Evolutionary conservation across 179 eudicot genomes (phyloP).

Genomic region (Pouteria campechiana): DNA sequence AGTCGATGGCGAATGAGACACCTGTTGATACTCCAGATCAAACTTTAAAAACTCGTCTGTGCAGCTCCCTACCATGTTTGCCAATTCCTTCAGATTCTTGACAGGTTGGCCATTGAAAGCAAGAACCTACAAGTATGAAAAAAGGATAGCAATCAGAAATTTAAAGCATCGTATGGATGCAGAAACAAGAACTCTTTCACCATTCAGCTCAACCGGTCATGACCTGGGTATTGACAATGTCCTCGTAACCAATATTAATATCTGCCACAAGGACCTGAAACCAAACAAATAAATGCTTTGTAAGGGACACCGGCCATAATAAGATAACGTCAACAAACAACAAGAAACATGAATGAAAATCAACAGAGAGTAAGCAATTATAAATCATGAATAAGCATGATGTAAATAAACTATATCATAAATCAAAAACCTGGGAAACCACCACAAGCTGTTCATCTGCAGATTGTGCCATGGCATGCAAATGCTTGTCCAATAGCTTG

Average conservation of each 20-base stretch:
- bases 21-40: slow-evolving; percentile 93
- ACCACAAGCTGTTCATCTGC: slow-evolving; percentile 90
- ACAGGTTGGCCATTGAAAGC: slow-evolving; percentile 84
- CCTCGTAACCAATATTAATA: slow-evolving; percentile 92
- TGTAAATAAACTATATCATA: too few species aligned
- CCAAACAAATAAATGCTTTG: background rate
- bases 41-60: slow-evolving; percentile 77
- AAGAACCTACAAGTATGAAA: slow-evolving; percentile 36
- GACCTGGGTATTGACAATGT: slow-evolving; percentile 94
- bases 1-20: slow-evolving; percentile 5
- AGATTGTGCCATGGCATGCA: slow-evolving; percentile 78
- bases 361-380: too few species aligned
- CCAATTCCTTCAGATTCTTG: slow-evolving; percentile 82
- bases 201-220: background rate
- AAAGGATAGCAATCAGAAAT: slow-evolving; percentile 1
- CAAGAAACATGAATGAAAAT: background rate
- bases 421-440: slow-evolving; percentile 88
- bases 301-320: background rate
- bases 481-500: slow-evolving; percentile 83
- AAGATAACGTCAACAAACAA: too few species aligned
- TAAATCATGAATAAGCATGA: too few species aligned
- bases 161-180: too few species aligned
- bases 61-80: slow-evolving; percentile 80
- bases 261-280: slow-evolving; percentile 91
- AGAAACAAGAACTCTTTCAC: background rate